A percentile compares a stretch with the other conserved stretches of the same genome.
phyloP scores from a whole-genome alignment of 2,329 filamentous ascomycete genomes.

The Zasmidium citrigriseum region DNA sequence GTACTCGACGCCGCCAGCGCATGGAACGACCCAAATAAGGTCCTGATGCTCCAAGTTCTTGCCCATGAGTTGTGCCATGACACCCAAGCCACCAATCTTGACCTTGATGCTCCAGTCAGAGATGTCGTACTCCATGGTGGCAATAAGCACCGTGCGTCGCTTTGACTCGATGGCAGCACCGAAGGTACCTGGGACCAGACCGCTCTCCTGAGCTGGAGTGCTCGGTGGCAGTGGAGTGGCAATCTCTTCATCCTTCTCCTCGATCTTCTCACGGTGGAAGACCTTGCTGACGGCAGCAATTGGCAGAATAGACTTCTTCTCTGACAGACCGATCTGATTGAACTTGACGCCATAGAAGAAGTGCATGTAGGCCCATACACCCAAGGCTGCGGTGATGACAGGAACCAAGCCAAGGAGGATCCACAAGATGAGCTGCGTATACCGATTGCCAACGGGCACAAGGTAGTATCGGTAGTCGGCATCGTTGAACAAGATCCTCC shows the following conservation, averaged over 20 bases:
- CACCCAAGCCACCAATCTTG: slow-evolving; percentile 70
- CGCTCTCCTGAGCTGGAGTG: slow-evolving; percentile 4
- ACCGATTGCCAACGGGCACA: slow-evolving; percentile 55
- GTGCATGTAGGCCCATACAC: slow-evolving; percentile 59
- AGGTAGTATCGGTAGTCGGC: slow-evolving; percentile 54
- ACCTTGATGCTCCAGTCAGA: slow-evolving; percentile 71
- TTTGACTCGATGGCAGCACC: slow-evolving; percentile 28
- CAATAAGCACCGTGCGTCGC: slow-evolving; percentile 62
- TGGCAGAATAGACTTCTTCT: slow-evolving; percentile 45
- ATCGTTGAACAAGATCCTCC: slow-evolving; percentile 59
- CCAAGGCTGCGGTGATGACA: slow-evolving; percentile 49
- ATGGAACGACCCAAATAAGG: slow-evolving; percentile 58
- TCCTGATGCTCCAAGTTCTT: slow-evolving; percentile 66
- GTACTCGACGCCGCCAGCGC: slow-evolving; percentile 65
- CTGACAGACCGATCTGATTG: slow-evolving; percentile 58
- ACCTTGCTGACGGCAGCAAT: slow-evolving; percentile 24
- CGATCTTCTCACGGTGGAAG: slow-evolving; percentile 25
- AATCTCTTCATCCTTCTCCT: slow-evolving; percentile 26
- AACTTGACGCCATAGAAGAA: slow-evolving; percentile 66
- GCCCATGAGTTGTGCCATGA: slow-evolving; percentile 71
- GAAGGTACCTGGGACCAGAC: slow-evolving; percentile 18
- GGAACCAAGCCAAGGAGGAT: slow-evolving; percentile 58
- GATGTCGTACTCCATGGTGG: slow-evolving; percentile 73
- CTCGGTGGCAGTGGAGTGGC: slow-evolving; percentile 10
- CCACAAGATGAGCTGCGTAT: slow-evolving; percentile 56